Percentiles rank a stretch among this genome's conserved stretches.
Evolutionary conservation across 2,329 filamentous ascomycete genomes (phyloP).

Genomic region (Fusarium coicis): DNA sequence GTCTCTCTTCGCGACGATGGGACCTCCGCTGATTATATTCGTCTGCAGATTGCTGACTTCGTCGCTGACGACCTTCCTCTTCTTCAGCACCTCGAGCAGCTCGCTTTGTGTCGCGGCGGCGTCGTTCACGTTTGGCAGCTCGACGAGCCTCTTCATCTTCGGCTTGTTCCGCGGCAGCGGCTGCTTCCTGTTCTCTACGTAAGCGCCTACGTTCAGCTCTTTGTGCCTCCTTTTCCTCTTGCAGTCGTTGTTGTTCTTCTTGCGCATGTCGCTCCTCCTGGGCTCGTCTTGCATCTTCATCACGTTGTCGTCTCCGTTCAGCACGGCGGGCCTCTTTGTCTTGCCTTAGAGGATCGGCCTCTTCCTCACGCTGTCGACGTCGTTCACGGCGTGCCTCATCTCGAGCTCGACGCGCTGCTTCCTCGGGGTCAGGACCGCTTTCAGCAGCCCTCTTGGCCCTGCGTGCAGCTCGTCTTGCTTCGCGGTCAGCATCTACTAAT

Average conservation of each 20-base stretch:
- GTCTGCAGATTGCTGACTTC: slow-evolving; percentile 52
- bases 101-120: slow-evolving; percentile 63
- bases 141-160: slow-evolving; percentile 59
- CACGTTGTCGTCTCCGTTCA: slow-evolving; percentile 57
- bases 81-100: slow-evolving; percentile 54
- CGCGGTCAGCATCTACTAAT: slow-evolving; percentile 66
- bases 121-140: slow-evolving; percentile 61
- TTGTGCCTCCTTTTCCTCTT: slow-evolving; percentile 66
- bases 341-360: slow-evolving; percentile 59
- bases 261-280: slow-evolving; percentile 60
- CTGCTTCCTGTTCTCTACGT: slow-evolving; percentile 61
- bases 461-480: slow-evolving; percentile 72
- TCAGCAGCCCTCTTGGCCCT: slow-evolving; percentile 61
- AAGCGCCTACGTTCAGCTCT: slow-evolving; percentile 62
- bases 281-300: slow-evolving; percentile 39
- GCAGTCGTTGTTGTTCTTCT: slow-evolving; percentile 60
- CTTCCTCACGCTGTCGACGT: slow-evolving; percentile 59
- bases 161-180: slow-evolving; percentile 53
- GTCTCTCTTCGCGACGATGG: slow-evolving; percentile 48
- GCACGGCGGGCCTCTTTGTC: slow-evolving; percentile 65
- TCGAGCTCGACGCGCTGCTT: slow-evolving; percentile 65
- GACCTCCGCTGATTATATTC: slow-evolving; percentile 58
- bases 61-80: slow-evolving; percentile 48
- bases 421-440: slow-evolving; percentile 63
- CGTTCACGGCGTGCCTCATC: slow-evolving; percentile 67